Evolutionary conservation across 2,329 filamentous ascomycete genomes (phyloP).

Genomic region (Fusarium udum): DNA sequence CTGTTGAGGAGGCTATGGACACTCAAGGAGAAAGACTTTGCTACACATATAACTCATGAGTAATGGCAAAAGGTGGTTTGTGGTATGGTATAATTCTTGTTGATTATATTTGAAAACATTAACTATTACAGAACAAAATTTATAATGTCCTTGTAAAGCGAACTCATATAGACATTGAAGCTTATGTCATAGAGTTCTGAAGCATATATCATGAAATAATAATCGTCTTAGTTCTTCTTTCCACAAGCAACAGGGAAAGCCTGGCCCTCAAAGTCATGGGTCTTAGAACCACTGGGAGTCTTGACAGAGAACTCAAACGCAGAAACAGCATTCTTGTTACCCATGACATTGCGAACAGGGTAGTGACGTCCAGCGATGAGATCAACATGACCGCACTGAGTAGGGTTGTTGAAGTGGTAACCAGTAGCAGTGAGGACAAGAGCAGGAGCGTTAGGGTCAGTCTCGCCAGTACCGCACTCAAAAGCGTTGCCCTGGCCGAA

Average conservation of each 20-base stretch:
- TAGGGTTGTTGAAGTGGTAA: slow-evolving; percentile 18
- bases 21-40: background rate
- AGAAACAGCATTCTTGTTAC: slow-evolving; percentile 15
- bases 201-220: background rate
- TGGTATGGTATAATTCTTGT: fast-evolving
- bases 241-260: background rate
- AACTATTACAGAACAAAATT: background rate
- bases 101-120: background rate
- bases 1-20: background rate
- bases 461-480: slow-evolving; percentile 20
- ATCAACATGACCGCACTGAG: slow-evolving; percentile 24
- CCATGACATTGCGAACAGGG: slow-evolving; percentile 37
- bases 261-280: background rate
- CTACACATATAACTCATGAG: background rate
- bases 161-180: background rate
- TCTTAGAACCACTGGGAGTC: background rate
- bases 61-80: fast-evolving
- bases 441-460: slow-evolving; percentile 2
- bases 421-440: slow-evolving; percentile 12
- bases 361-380: slow-evolving; percentile 28
- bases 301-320: background rate
- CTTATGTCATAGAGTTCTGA: background rate
- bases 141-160: background rate
- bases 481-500: slow-evolving; percentile 37
- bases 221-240: background rate